A percentile compares a stretch with the other conserved stretches of the same genome.
phyloP scores from a whole-genome alignment of 2,329 filamentous ascomycete genomes.

The Aspergillus aculeatinus region DNA sequence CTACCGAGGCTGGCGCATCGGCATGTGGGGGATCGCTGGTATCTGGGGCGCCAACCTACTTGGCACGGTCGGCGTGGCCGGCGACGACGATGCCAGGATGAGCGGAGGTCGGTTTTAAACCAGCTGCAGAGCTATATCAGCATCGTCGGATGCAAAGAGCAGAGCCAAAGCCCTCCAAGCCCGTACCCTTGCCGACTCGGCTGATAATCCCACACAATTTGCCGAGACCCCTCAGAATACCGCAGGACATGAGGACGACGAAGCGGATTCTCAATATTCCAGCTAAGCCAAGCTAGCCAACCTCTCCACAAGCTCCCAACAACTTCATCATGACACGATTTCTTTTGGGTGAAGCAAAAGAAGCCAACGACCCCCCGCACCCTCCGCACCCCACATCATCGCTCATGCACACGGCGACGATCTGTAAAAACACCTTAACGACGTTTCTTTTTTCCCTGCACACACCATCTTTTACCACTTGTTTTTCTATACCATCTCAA shows the following conservation, averaged over 20 bases:
- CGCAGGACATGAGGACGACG: too few relatives aligned
- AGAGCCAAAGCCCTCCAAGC: too few relatives aligned
- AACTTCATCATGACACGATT: too few relatives aligned
- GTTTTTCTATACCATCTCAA: background rate
- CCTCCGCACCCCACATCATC: background rate
- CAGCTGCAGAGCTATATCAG: too few relatives aligned
- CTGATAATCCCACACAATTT: too few relatives aligned
- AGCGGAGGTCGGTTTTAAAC: slow-evolving; percentile 35
- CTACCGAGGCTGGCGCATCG: slow-evolving; percentile 59
- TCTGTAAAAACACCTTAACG: background rate
- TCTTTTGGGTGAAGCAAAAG: background rate
- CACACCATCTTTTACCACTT: slow-evolving; percentile 2
- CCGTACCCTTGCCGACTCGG: too few relatives aligned
- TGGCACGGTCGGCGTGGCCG: slow-evolving; percentile 37
- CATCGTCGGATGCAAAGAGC: too few relatives aligned
- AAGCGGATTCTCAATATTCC: background rate
- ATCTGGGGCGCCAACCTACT: slow-evolving; percentile 54
- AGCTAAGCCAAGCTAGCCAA: background rate
- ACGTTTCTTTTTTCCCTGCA: background rate
- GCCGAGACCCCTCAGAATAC: too few relatives aligned
- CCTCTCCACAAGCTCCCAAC: background rate
- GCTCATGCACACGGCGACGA: background rate
- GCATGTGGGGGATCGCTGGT: slow-evolving; percentile 56
- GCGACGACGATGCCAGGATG: slow-evolving; percentile 37
- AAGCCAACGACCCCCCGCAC: background rate